Conservation (phyloP, 352 stramenopile genomes). For the Phytophthora idaei region DNA sequence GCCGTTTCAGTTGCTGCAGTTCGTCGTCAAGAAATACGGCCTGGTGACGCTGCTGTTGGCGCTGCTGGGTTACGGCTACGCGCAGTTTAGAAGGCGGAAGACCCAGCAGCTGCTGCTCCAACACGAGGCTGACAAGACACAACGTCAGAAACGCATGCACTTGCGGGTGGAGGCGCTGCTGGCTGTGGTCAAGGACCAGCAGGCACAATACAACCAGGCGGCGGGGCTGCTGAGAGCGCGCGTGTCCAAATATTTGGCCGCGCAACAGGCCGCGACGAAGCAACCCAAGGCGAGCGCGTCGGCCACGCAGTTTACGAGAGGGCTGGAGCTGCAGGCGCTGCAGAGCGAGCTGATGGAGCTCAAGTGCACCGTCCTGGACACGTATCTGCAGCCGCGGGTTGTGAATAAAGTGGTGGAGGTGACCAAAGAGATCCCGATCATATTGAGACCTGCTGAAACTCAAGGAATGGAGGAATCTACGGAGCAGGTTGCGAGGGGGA, state of each 20-base stretch:
- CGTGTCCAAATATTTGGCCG: slow-evolving; percentile 30
- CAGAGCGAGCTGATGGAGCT: slow-evolving; percentile 45
- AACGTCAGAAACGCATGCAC: slow-evolving; percentile 26
- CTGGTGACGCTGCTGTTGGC: slow-evolving; percentile 34
- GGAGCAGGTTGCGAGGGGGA: background rate
- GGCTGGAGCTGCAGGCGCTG: slow-evolving; percentile 40
- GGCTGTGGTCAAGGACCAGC: slow-evolving; percentile 44
- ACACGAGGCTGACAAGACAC: slow-evolving; percentile 21
- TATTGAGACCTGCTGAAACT: slow-evolving; percentile 18
- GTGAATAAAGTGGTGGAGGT: slow-evolving; percentile 18
- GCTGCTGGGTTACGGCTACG: slow-evolving; percentile 42
- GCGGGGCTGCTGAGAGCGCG: slow-evolving; percentile 30
- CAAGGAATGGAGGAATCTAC: background rate
- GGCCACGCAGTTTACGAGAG: slow-evolving; percentile 17
- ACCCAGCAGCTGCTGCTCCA: slow-evolving; percentile 40
- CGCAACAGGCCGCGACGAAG: slow-evolving; percentile 18
- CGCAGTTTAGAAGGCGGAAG: slow-evolving; percentile 31
- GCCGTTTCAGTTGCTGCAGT: slow-evolving; percentile 24
- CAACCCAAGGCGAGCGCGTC: slow-evolving; percentile 7
- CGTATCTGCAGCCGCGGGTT: slow-evolving; percentile 29
- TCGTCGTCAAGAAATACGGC: slow-evolving; percentile 45
- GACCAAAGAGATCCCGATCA: slow-evolving; percentile 22
- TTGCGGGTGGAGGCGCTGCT: slow-evolving; percentile 38
- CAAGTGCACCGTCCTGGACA: slow-evolving; percentile 41
- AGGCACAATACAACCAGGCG: slow-evolving; percentile 51